These are phyloP conservation scores for Capsicum rhomboideum DNA, from an alignment of 257 asterid genomes.

Conservation along the genomic window DNA sequence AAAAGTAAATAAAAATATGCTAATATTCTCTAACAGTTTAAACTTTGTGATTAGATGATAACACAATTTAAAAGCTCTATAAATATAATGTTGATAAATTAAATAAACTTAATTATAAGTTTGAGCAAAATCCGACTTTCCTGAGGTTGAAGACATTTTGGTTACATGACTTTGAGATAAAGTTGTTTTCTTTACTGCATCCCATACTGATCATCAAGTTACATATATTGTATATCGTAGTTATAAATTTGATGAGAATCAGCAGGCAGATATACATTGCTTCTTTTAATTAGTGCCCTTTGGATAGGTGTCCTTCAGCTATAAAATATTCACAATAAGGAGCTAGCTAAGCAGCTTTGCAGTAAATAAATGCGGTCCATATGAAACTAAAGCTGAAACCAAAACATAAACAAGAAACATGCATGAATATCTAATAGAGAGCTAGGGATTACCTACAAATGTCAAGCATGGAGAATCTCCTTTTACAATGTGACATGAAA, in stretches of 20 bases:
- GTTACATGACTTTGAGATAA: neutral
- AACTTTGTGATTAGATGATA: no score
- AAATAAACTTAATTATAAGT: neutral
- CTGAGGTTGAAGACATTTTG: neutral
- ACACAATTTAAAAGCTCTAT: neutral
- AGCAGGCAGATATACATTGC: neutral
- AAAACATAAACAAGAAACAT: neutral
- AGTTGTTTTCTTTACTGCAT: no score
- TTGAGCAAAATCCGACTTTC: neutral
- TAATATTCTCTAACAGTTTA: no score
- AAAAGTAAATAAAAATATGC: no score
- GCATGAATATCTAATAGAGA: neutral
- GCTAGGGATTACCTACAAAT: neutral
- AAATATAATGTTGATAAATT: neutral
- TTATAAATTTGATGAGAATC: neutral
- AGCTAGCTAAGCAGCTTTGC: neutral
- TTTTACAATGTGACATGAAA: constrained; percentile 3
- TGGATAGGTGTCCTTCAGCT: neutral
- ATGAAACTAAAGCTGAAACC: neutral
- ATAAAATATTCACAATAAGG: neutral
- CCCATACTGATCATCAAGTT: no score
- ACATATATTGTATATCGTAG: no score
- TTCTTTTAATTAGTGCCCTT: neutral
- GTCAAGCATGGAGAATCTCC: constrained; percentile 1
- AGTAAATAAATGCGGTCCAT: neutral